Percentiles rank a stretch among this genome's conserved stretches.
Evolutionary conservation across 192 early-diverging fungal species (phyloP).

Genomic region (Mortierella claussenii): DNA sequence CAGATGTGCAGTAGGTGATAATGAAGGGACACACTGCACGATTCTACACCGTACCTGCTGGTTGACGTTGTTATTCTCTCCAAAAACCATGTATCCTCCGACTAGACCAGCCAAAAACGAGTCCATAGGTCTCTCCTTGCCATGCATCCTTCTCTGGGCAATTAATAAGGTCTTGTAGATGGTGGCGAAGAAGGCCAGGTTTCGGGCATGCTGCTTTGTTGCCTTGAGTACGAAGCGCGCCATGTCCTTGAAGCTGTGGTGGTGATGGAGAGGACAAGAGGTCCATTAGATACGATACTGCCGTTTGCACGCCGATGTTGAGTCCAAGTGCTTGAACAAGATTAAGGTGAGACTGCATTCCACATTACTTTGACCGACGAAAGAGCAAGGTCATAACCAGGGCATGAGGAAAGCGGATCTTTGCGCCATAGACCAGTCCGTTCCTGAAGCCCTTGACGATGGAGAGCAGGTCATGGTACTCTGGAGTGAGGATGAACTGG

Average conservation of each 20-base stretch:
- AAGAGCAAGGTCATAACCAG: constrained; percentile 97
- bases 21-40: too few species aligned
- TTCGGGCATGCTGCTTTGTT: constrained; percentile 88
- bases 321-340: neutral
- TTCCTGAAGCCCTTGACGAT: constrained; percentile 94
- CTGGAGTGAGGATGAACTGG: constrained; percentile 72
- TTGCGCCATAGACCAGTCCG: constrained; percentile 96
- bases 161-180: constrained; percentile 95
- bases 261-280: too few species aligned
- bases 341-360: neutral
- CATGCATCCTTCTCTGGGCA: constrained; percentile 74
- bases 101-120: constrained; percentile 91
- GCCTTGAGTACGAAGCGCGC: constrained; percentile 79
- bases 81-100: constrained; percentile 95
- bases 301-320: neutral
- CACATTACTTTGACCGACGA: constrained; percentile 78
- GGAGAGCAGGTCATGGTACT: constrained; percentile 82
- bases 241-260: constrained; percentile 83
- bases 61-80: constrained; percentile 95
- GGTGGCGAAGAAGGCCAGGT: constrained; percentile 91
- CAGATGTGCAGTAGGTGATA: too few species aligned
- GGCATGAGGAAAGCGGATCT: constrained; percentile 97
- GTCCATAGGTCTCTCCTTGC: constrained; percentile 81
- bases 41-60: too few species aligned
- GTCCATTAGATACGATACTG: too few species aligned